Percentiles rank a stretch among this genome's conserved stretches.
Evolutionary conservation across 2,329 filamentous ascomycete species (phyloP).

Genomic region (Aureobasidium subglaciale): DNA sequence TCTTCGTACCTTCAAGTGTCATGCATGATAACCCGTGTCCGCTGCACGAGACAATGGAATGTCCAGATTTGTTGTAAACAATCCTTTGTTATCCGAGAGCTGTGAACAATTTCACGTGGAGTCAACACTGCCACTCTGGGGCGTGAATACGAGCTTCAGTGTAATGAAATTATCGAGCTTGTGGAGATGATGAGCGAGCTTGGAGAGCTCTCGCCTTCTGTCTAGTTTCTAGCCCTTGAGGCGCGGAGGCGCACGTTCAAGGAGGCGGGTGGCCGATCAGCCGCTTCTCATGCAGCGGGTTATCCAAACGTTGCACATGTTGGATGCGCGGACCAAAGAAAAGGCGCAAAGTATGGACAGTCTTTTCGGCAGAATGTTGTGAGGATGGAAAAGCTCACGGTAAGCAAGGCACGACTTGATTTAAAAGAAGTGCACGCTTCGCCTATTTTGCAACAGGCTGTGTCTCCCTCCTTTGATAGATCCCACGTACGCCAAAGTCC

Average conservation of each 20-base stretch:
- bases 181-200: not conserved
- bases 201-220: not conserved
- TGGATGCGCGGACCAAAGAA: not conserved
- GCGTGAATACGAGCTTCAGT: not conserved
- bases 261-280: not conserved
- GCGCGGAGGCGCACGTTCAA: not conserved
- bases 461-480: not conserved
- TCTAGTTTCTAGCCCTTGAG: not conserved
- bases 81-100: not conserved
- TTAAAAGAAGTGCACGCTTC: not conserved
- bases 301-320: not conserved
- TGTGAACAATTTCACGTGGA: not conserved
- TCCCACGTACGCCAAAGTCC: not conserved
- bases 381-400: not conserved
- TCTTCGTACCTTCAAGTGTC: not conserved
- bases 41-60: not conserved
- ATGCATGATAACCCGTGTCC: not conserved
- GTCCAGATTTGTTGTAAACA: not conserved
- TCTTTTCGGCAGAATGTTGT: not conserved
- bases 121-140: not conserved
- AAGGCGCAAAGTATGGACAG: not conserved
- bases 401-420: not conserved
- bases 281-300: not conserved
- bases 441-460: slow-evolving; percentile 5
- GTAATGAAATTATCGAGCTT: not conserved